Evolutionary conservation across 805 yeast genomes (phyloP).

Genomic region (Metschnikowia peoriensis): DNA sequence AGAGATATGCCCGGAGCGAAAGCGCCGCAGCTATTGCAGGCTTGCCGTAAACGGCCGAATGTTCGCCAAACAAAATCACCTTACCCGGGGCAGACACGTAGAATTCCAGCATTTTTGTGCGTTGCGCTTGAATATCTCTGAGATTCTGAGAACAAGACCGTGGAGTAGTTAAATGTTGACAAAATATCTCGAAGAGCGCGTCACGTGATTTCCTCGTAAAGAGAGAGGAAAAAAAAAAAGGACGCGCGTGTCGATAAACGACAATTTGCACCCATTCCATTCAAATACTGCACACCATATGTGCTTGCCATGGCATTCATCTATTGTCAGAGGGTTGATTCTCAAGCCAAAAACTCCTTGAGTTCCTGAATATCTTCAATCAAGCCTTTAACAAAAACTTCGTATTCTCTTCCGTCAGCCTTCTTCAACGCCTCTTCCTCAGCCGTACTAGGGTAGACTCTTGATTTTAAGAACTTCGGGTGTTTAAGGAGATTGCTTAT

Average conservation of each 20-base stretch:
- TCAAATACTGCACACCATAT: too few species aligned
- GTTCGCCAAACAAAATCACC: slow-evolving; percentile 94
- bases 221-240: too few species aligned
- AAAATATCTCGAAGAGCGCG: too few species aligned
- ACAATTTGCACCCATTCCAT: neutral
- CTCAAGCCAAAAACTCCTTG: slow-evolving; percentile 38
- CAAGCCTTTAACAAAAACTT: slow-evolving; percentile 42
- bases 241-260: too few species aligned
- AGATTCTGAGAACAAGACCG: neutral
- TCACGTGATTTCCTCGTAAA: too few species aligned
- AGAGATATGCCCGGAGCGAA: slow-evolving; percentile 76
- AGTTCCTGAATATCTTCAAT: slow-evolving; percentile 53
- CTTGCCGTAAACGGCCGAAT: slow-evolving; percentile 88
- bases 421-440: slow-evolving; percentile 65
- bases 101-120: slow-evolving; percentile 33
- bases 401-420: slow-evolving; percentile 35
- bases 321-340: too few species aligned
- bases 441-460: slow-evolving; percentile 58
- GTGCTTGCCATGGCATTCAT: too few species aligned
- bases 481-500: slow-evolving; percentile 77
- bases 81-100: slow-evolving; percentile 94
- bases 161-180: neutral
- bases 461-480: slow-evolving; percentile 75
- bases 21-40: slow-evolving; percentile 97
- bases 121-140: neutral